phyloP scores from a whole-genome alignment of 2,329 filamentous ascomycete species.

The Rhynchosporium graminicola region DNA sequence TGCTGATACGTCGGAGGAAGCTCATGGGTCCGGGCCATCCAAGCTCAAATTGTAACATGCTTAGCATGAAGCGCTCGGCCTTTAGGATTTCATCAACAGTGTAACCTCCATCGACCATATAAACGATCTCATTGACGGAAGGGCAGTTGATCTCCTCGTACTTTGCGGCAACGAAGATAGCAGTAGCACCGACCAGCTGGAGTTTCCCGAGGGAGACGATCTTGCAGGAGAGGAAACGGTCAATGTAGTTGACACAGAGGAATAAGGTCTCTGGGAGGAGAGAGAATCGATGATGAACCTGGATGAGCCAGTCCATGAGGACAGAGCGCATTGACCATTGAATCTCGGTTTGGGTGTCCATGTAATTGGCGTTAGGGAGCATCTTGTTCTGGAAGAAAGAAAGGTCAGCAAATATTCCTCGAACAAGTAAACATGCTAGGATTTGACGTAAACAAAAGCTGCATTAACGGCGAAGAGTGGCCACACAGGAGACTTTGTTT shows the following conservation, averaged over 20 bases:
- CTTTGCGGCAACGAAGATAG: slow-evolving; percentile 93
- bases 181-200: slow-evolving; percentile 93
- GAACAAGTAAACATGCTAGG: slow-evolving; percentile 25
- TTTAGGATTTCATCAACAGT: slow-evolving; percentile 90
- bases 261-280: slow-evolving; percentile 94
- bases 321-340: slow-evolving; percentile 99
- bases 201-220: slow-evolving; percentile 93
- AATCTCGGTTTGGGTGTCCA: slow-evolving; percentile 96
- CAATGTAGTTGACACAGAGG: slow-evolving; percentile 93
- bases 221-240: slow-evolving; percentile 93
- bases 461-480: slow-evolving; percentile 19
- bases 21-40: slow-evolving; percentile 99
- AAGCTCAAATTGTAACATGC: slow-evolving; percentile 91
- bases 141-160: slow-evolving; percentile 99
- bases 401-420: slow-evolving; percentile 35
- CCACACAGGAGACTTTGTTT: slow-evolving; percentile 13
- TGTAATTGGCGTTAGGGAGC: slow-evolving; percentile 89
- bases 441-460: slow-evolving; percentile 27
- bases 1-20: slow-evolving; percentile 94
- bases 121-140: slow-evolving; percentile 91
- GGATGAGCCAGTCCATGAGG: slow-evolving; percentile 96
- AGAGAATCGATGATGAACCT: slow-evolving; percentile 89
- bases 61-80: slow-evolving; percentile 97
- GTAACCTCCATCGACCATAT: slow-evolving; percentile 96
- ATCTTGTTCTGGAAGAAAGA: slow-evolving; percentile 61